These are phyloP conservation scores for Nectriaceae sp. DNA, from an alignment of 2,329 filamentous ascomycete species.

Conservation along the genomic window DNA sequence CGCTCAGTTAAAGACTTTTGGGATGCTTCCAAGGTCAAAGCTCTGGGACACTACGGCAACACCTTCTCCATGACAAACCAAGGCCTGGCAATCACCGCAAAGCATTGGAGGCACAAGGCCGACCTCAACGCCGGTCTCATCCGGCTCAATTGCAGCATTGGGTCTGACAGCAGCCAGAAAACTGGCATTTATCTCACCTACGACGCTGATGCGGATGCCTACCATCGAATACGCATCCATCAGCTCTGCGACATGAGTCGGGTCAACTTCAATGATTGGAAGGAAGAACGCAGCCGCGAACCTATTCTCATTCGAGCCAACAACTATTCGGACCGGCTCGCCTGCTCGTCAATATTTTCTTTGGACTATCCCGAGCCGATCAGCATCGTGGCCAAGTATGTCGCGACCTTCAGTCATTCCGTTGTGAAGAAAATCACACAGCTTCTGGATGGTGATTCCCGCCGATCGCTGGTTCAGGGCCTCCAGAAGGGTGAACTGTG, in stretches of 20 bases:
- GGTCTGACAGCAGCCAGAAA: neutral
- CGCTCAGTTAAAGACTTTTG: conserved; percentile 1
- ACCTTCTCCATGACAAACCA: conserved; percentile 4
- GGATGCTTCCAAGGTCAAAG: conserved; percentile 3
- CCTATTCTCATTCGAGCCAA: neutral
- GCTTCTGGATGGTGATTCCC: neutral
- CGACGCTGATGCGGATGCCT: neutral
- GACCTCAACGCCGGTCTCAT: neutral
- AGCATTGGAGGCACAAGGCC: conserved; percentile 1
- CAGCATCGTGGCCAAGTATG: neutral
- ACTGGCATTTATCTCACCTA: neutral
- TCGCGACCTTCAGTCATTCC: neutral
- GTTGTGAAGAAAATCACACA: neutral
- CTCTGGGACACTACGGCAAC: conserved; percentile 1
- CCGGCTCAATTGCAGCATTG: neutral
- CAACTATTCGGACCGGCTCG: neutral
- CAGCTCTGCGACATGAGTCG: neutral
- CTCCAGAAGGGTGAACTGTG: neutral
- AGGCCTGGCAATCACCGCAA: conserved; percentile 1
- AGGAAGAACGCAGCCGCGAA: neutral
- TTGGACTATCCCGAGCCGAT: neutral
- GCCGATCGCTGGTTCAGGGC: neutral
- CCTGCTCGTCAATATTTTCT: neutral
- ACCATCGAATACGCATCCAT: conserved; percentile 1
- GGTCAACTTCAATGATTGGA: neutral